Evolutionary conservation across 768 basidiomycete genomes (phyloP).

Genomic region (Baorangia bicolor): DNA sequence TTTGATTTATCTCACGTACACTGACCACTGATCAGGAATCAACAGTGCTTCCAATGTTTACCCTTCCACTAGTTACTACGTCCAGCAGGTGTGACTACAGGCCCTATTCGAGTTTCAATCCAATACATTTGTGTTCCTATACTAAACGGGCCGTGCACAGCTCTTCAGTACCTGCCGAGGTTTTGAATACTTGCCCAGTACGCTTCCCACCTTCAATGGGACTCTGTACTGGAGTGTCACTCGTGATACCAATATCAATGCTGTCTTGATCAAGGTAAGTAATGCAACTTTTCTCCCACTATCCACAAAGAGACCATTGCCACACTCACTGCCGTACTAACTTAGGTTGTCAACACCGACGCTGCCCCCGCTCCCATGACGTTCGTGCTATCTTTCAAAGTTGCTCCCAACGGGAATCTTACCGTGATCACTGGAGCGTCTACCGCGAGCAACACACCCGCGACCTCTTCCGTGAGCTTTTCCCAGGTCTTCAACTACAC

Average conservation of each 20-base stretch:
- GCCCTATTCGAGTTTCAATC: no score
- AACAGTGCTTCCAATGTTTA: conserved; percentile 49
- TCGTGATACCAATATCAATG: conserved; percentile 14
- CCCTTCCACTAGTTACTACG: conserved; percentile 58
- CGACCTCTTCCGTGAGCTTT: conserved; percentile 43
- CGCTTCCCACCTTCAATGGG: conserved; percentile 46
- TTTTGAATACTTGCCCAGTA: conserved; percentile 60
- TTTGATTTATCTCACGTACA: neutral
- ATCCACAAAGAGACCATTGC: neutral
- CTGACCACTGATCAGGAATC: neutral
- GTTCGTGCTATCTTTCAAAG: conserved; percentile 53
- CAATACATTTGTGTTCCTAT: neutral
- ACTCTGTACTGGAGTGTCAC: conserved; percentile 64
- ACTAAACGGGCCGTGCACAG: conserved; percentile 29
- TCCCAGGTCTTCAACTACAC: conserved; percentile 55
- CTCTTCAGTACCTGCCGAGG: conserved; percentile 62
- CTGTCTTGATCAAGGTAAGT: conserved; percentile 56
- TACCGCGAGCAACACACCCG: conserved; percentile 56
- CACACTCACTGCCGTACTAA: neutral
- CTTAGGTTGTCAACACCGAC: conserved; percentile 57
- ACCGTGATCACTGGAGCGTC: conserved; percentile 47
- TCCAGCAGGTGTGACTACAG: conserved; percentile 47
- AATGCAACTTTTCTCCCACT: neutral
- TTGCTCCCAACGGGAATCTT: conserved; percentile 44
- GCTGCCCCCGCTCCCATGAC: conserved; percentile 38